Evolutionary conservation across 495 filamentous ascomycete species (phyloP), one percentile per base, ranked within the genome.

Genomic region (Penicillium longicatenatum): DNA sequence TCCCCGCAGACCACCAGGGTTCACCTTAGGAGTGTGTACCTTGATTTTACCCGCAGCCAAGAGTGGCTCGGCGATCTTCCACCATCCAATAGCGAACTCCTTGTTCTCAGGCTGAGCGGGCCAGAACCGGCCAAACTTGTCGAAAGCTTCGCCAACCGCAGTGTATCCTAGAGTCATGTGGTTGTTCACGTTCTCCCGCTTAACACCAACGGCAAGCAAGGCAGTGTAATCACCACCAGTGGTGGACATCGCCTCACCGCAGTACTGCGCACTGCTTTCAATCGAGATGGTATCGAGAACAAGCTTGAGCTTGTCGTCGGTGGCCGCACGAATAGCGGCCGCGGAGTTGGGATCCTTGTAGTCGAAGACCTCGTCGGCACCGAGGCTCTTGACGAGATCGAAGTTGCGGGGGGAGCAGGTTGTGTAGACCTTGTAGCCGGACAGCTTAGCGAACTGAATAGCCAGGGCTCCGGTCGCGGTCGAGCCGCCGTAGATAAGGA

Each of bases 401-500:
- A 75, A 71, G 63, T 69, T 76, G 55, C 24, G 68, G 37, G 66
- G 75, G 41, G 56, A 83, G 67, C 63, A 83, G 42, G 70, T 82
- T 45, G 72, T 78, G 57, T 63, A 51, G 44, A 61, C 67, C 59
- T 63, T 75, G 49, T 75, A 71, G 29, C 68, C 71, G 26, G 66
- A 75, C 55, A 79, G 60, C 55, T 74, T 79, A 26, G 82, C 80
- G 30, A 80, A 76, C 55, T 87, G 84, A 16, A 85, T 82, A 6
- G 80, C 82, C 24, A 85, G 70, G n/a, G 79, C 78, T 1, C 82
- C 84, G 4, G 82, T 85, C 9, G 76, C 72, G 5, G 79, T 78
- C 11, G 72, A 75, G 14, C 79, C 80, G 10, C 84, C 84, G 69
- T 84, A 86, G 21, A 87, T 75, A 19, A 87, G 66, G 29, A 86